Evolutionary conservation across 148 eudicot genomes (phyloP), one percentile per base, ranked within the genome.

Genomic region (Vaccinium vitisidaea): DNA sequence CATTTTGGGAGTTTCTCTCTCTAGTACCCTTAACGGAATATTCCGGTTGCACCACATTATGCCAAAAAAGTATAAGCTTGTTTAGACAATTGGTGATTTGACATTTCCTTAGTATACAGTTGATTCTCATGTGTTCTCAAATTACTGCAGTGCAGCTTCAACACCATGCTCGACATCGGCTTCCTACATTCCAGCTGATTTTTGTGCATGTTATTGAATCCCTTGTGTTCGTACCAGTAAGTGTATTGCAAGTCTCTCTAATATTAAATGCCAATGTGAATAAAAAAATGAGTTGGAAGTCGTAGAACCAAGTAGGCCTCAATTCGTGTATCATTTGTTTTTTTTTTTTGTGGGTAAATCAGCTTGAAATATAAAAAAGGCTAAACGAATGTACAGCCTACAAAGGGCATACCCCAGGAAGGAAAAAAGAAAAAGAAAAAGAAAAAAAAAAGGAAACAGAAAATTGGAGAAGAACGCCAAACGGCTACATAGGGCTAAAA

Each of bases 161-260:
- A 85, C 99, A 97, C 87, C 99, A 97, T 88, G 99, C 99, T 90
- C 98, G 96, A 25, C 98, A 95, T 86, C 94, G 93, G 84, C 98
- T 97, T 90, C 99, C 99, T 58, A 97, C 99, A 79, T 97, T 97
- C 87, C 99, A 97, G 85, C 88, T 97, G 92, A 97, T 97, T 79
- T 97, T 97, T 92, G 99, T 97, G 81, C 99, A 97, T 87, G 98
- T 97, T 75, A 91, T 95, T 83, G 99, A 97, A 84, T 97, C 99
- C 25, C 99, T 97, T 79, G 98, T 97, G 85, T 97, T 97, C 88
- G 99, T 97, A 48, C 99, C 99, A 80, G 99, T 97, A 90, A 90
- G 93, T 50, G 78, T 86, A 69, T 55, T 19, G 30, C 32, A 19
- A 25, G 10, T 82, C 55, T 75, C 39, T 32, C 2, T 80, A 23